Base-by-base conservation (phyloP, 805 yeast genomes). In the Myxozyma sirexii region DNA sequence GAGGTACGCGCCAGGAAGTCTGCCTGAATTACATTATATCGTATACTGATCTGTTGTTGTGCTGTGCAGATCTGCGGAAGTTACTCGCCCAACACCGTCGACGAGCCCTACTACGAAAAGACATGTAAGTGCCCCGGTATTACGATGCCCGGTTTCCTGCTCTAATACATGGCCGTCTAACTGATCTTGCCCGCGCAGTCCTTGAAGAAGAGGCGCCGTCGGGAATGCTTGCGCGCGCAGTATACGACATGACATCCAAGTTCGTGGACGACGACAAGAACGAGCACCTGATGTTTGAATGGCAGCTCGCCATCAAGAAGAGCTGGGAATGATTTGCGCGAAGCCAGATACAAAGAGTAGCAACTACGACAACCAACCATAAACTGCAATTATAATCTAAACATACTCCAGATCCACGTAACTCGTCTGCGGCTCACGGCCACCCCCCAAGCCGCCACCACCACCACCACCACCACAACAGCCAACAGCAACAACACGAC, bases 191-290 rank as follows among this genome's bases (percentile, higher is more conserved):
- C n/a, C n/a, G n/a, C 19, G 13, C 44, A 59, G 69, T 82, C 44
- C 81, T 84, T 2, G 84, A 82, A 69, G 91, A 88, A 60, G 96
- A 90, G 73, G 97, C 97, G 4, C 97, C 97, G 38, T 81, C 90
- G 47, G 97, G 97, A 1, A 74, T 92, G 73, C 74, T 92, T 64
- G 96, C 94, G 2, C 83, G 97, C 74, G 97, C 97, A 41, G 80
- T 83, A 50, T 92, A 90, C 76, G 82, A 85, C 45, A 96, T 96
- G 5, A 79, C 82, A 37, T 85, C 96, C 15, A 88, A 87, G 73
- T 90, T 91, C 69, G 79, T 88, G 46, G 97, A 92, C 69, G 97
- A 91, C 74, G 97, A 92, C 73, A 84, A 86, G 68, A 80, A 78
- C 23, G 81, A 80, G 53, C 96, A 90, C 73, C 79, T 89, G 72